Base-by-base conservation (phyloP, 768 basidiomycete genomes). In the Leccinum variicolor region DNA sequence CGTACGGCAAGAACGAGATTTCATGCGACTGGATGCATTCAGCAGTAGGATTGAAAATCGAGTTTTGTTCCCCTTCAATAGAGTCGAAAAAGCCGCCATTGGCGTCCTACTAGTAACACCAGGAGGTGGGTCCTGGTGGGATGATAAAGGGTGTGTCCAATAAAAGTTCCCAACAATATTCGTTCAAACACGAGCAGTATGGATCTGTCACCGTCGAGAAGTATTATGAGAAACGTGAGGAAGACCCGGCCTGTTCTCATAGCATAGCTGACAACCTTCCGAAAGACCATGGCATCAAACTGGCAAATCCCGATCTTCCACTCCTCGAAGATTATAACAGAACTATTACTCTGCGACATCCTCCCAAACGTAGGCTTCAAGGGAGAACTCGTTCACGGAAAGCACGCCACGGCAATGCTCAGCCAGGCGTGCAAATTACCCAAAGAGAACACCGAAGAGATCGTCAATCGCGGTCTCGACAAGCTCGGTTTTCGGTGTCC, bases 141-240 rank as follows among this genome's bases (percentile, higher is more conserved):
- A 79, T 91, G 66, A 87, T 92, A 65, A 83, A 83, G 65, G 69
- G 73, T 2, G 60, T 87, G 2, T 75, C 79, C 11, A 71, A 75
- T 17, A 19, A 57, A 29, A 77, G 58, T 7, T 72, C 81, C 2
- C 66, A 57, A 13, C 66, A 76, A 52, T 15, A 85, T 65, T 69
- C 67, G 3, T 67, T 89, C 3, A 74, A 78, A 7, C 73, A 75
- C 23, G 11, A 63, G 9, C 68, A 74, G 33, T 62, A 68, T 23
- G 72, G 71, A 3, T 66, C 62, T 4, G 68, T 82, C 49, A 74
- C 78, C 3, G 75, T 83, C 0, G 76, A 76, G 54, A 33, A 78
- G 31, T 83, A 82, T 59, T 84, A 81, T 60, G 28, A 59, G 17
- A 63, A 54, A 56, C 77, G 81, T 82, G 52, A 58, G 76, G 53